Conservation (phyloP, 805 yeast genomes). For the Candida railenensis region DNA sequence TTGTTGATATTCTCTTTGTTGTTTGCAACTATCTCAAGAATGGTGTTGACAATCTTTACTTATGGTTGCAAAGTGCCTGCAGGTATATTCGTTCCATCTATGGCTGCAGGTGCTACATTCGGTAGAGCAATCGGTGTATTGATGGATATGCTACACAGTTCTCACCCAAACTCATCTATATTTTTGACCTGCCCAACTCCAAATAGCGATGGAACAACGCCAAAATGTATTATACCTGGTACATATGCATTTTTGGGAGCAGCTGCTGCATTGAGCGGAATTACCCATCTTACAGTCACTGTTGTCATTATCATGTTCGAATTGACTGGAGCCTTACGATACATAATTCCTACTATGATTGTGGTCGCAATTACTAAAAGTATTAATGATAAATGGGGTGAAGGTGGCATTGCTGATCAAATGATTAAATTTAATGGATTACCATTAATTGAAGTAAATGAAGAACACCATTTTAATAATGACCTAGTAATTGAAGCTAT, state of each 20-base stretch:
- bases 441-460: constrained; percentile 76
- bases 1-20: constrained; percentile 51
- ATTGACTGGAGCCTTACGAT: constrained; percentile 89
- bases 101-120: constrained; percentile 95
- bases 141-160: constrained; percentile 45
- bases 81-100: constrained; percentile 95
- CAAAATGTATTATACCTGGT: constrained; percentile 79
- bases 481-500: constrained; percentile 53
- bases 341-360: constrained; percentile 93
- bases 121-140: constrained; percentile 84
- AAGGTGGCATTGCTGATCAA: constrained; percentile 91
- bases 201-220: constrained; percentile 14
- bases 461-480: constrained; percentile 53
- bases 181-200: constrained; percentile 28
- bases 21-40: constrained; percentile 71
- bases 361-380: constrained; percentile 85
- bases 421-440: constrained; percentile 87
- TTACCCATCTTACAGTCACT: constrained; percentile 86
- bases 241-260: constrained; percentile 96
- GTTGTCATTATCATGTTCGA: constrained; percentile 96
- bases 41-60: constrained; percentile 72
- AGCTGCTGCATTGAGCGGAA: constrained; percentile 92
- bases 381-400: constrained; percentile 74
- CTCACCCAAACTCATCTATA: constrained; percentile 33
- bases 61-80: constrained; percentile 96